Percentiles rank a stretch among this genome's conserved stretches.
These are phyloP conservation scores for Pouteria glomerata DNA, from an alignment of 148 eudicot genomes.

Conservation along the genomic window DNA sequence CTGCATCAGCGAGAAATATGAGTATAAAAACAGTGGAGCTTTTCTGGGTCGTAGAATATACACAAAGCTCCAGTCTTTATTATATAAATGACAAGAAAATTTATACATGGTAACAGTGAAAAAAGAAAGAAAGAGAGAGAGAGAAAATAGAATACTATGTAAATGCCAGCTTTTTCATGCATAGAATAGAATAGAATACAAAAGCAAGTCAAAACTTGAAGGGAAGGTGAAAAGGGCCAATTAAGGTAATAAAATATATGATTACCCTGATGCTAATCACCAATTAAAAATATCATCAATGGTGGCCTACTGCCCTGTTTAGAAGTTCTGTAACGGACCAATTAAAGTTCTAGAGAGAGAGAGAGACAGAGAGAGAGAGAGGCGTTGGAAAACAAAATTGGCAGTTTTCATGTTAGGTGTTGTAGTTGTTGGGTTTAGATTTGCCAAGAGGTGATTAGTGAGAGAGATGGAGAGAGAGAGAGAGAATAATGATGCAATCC, in stretches of 20 bases:
- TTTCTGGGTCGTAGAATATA: slow-evolving; percentile 7
- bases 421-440: no score
- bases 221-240: slow-evolving; percentile 9
- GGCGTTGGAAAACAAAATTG: no score
- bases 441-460: background rate
- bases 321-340: slow-evolving; percentile 29
- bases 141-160: background rate
- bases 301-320: slow-evolving; percentile 18
- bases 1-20: slow-evolving; percentile 15
- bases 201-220: slow-evolving; percentile 1
- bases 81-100: slow-evolving; percentile 29
- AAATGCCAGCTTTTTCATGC: slow-evolving; percentile 6
- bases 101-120: background rate
- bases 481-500: background rate
- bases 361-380: background rate
- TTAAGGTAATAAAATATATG: slow-evolving; percentile 6
- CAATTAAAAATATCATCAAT: slow-evolving; percentile 16
- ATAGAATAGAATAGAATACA: background rate
- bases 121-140: background rate
- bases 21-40: slow-evolving; percentile 18
- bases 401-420: no score
- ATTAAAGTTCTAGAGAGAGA: background rate
- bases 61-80: slow-evolving; percentile 15
- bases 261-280: slow-evolving; percentile 8
- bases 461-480: background rate